phyloP scores from a whole-genome alignment of 495 filamentous ascomycete genomes.

The Daldinia caldariorum region DNA sequence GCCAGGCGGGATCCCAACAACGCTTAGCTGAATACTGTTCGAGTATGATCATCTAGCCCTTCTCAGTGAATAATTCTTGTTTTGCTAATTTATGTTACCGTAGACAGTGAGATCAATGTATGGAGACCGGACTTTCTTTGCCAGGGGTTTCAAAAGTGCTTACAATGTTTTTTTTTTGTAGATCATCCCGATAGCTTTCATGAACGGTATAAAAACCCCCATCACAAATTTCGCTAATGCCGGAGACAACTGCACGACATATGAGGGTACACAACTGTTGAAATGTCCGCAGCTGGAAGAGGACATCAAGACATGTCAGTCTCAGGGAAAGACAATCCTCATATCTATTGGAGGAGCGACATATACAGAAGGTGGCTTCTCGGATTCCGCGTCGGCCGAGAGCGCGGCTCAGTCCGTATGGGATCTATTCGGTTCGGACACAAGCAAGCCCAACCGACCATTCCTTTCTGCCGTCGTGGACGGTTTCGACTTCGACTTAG shows the following conservation, averaged over 20 bases:
- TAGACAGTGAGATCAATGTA: slow-evolving; percentile 49
- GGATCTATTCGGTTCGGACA: slow-evolving; percentile 70
- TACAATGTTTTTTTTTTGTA: slow-evolving; percentile 39
- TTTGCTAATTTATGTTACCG: slow-evolving; percentile 19
- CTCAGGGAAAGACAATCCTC: slow-evolving; percentile 71
- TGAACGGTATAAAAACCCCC: slow-evolving; percentile 65
- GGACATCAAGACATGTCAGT: slow-evolving; percentile 74
- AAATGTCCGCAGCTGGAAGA: slow-evolving; percentile 71
- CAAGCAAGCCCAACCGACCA: slow-evolving; percentile 60
- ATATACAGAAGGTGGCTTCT: slow-evolving; percentile 70
- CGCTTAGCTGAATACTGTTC: slow-evolving; percentile 64
- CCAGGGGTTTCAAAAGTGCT: slow-evolving; percentile 9
- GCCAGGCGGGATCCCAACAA: slow-evolving; percentile 54
- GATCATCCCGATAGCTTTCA: slow-evolving; percentile 71
- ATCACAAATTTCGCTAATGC: slow-evolving; percentile 68
- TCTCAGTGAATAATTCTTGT: neutral
- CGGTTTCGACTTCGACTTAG: slow-evolving; percentile 78
- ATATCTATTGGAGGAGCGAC: slow-evolving; percentile 73
- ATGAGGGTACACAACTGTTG: slow-evolving; percentile 64
- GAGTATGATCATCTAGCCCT: slow-evolving; percentile 53
- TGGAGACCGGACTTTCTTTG: slow-evolving; percentile 6
- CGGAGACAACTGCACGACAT: slow-evolving; percentile 65
- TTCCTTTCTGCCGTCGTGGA: slow-evolving; percentile 72
- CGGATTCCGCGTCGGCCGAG: slow-evolving; percentile 60
- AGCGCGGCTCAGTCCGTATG: slow-evolving; percentile 69